phyloP scores from a whole-genome alignment of 306 rosid genomes.

The Cucurbita moschata region DNA sequence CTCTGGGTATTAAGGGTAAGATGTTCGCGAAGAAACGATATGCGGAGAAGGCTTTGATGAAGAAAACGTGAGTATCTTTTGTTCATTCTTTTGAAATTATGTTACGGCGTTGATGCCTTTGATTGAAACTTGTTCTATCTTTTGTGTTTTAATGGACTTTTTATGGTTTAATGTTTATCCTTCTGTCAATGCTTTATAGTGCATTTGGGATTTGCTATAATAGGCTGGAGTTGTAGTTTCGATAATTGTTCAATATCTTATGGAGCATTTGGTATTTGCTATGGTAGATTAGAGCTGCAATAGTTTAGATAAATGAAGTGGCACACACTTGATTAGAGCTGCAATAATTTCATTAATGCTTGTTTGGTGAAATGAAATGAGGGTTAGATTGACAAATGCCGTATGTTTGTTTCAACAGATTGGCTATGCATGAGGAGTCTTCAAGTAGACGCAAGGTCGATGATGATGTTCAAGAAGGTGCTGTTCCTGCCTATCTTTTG shows the following conservation, averaged over 20 bases:
- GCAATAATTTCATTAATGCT: background rate
- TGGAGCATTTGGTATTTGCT: background rate
- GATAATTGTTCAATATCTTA: background rate
- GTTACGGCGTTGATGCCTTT: background rate
- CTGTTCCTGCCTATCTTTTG: conserved; percentile 66
- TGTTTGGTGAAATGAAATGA: background rate
- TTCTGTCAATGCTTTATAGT: background rate
- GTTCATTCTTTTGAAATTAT: background rate
- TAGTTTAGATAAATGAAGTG: background rate
- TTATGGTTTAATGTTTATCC: background rate
- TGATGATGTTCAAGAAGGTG: conserved; percentile 73
- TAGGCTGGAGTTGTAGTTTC: background rate
- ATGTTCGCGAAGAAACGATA: conserved; percentile 75
- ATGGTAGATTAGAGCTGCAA: background rate
- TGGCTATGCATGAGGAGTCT: conserved; percentile 84
- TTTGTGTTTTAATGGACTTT: background rate
- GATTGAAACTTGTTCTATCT: background rate
- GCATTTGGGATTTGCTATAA: background rate
- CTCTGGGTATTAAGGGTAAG: conserved; percentile 75
- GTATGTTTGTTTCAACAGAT: conserved; percentile 22
- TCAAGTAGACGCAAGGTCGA: conserved; percentile 63
- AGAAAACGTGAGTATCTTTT: conserved; percentile 55
- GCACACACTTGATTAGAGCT: background rate
- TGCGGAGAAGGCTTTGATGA: conserved; percentile 75
- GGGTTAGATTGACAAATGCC: background rate